Evolutionary conservation across 2,329 filamentous ascomycete genomes (phyloP), one percentile per base, ranked within the genome.

Genomic region (Colletotrichum sp.): DNA sequence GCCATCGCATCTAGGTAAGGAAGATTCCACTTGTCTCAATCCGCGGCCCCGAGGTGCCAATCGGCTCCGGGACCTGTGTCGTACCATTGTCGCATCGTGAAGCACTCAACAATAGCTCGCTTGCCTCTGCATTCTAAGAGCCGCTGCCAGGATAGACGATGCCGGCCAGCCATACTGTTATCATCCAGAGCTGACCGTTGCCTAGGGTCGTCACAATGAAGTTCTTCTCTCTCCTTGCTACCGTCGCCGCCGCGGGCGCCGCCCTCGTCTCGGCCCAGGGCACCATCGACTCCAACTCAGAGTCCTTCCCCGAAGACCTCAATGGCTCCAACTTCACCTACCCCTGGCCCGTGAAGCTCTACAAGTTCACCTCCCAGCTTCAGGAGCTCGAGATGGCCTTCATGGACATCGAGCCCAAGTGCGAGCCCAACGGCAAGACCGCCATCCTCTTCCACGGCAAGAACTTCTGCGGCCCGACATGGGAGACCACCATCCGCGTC

Each of bases 381-480:
- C 84, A 87, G 64, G 80, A 85, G n/a, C 81, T 90, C 30, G 84
- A 89, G 57, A 91, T 91, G 89, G 89, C 89, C 18, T 91, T 90
- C 78, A 90, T 91, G 88, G 89, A 91, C 76, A 79, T 91, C 28
- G 67, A 81, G 15, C 87, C 88, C 9, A 81, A 79, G 3, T 78
- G 77, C 68, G 70, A 78, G 32, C 76, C 83, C 63, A 85, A 84
- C 72, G 84, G 83, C 57, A 87, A 85, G 78, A 88, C 85, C 0
- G 87, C 86, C 30, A 82, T 90, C 10, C 84, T 91, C 39, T 81
- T 91, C 18, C 89, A 91, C 79, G 89, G 89, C 78, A 90, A 90
- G 81, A 91, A 90, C 81, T 91, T 91, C 77, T 91, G 89, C 80
- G 87, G 85, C 44, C 83, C 88, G 26, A 91, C 89, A 9, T 91